Evolutionary conservation across 768 basidiomycete genomes (phyloP).

Genomic region (Agaricus bisporus): DNA sequence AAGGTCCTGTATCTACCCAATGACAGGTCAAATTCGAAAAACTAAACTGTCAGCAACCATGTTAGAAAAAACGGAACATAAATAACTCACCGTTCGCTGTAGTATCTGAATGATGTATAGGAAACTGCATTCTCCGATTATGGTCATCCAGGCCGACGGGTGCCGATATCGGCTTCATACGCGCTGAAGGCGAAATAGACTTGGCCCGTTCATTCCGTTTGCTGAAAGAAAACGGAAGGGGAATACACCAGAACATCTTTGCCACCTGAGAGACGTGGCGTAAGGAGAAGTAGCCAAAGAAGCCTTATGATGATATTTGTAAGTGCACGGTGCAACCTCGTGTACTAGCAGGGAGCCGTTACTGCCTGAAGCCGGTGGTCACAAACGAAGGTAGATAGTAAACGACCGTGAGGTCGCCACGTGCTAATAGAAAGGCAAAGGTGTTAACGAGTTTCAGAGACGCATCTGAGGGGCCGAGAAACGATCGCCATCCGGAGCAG

Average conservation of each 20-base stretch:
- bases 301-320: slow-evolving; percentile 8
- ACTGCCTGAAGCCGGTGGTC: not conserved
- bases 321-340: slow-evolving; percentile 35
- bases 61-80: not conserved
- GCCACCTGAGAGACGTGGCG: slow-evolving; percentile 13
- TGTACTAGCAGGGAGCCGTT: slow-evolving; percentile 14
- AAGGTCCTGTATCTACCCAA: slow-evolving; percentile 26
- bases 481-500: not conserved
- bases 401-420: slow-evolving; percentile 3
- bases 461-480: not conserved
- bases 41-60: slow-evolving; percentile 1
- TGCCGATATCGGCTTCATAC: slow-evolving; percentile 5
- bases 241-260: slow-evolving; percentile 28
- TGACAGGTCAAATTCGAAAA: not conserved
- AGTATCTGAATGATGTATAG: slow-evolving; percentile 11
- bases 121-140: slow-evolving; percentile 8
- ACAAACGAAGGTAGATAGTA: not conserved
- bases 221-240: slow-evolving; percentile 10
- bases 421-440: slow-evolving; percentile 1
- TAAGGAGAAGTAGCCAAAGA: not conserved
- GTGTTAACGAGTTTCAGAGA: slow-evolving; percentile 7
- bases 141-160: slow-evolving; percentile 7
- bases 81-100: slow-evolving; percentile 12
- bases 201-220: not conserved
- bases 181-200: slow-evolving; percentile 13